Evolutionary conservation across 78 protist genomes (phyloP), one percentile per base, ranked within the genome.

Genomic region (Thecamonas trahens): DNA sequence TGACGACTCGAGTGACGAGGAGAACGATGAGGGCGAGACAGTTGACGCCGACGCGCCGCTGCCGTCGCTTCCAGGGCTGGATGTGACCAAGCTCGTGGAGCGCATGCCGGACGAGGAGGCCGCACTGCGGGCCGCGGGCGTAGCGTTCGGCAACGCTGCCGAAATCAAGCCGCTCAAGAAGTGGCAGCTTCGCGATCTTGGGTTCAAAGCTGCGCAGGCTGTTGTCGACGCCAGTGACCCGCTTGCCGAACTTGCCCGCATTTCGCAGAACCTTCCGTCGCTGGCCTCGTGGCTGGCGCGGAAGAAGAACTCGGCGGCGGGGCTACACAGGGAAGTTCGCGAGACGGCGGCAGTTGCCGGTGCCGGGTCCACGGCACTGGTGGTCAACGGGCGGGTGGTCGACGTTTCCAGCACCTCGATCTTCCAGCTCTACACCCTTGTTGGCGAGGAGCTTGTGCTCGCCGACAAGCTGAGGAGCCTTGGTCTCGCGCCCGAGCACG

Each of bases 111-210:
- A 11, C 47, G 22, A 42, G 11, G 47, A 42, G 22, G 47, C 6
- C 22, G 47, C 47, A 6, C 11, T 42, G 47, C 22, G 11, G 47
- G 47, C 6, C 22, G 22, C 11, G 47, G 47, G 11, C 22, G 47
- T 13, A 6, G 6, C 47, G 11, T 42, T 42, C 22, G 11, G 47
- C 47, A 42, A 42, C 6, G 47, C 6, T 6, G 47, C 6, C 22
- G 47, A 6, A 13, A 11, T 54, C 2, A 34, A 47, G 31, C 68
- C 67, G n/a, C 71, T 79, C 4, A 70, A 79, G 32, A 64, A 63
- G 8, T 79, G 84, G 84, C 74, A 79, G 44, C 8, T 79, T 17
- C 58, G 69, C 22, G 78, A 79, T 54, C 44, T 79, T 24, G 84
- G 84, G 34, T 29, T 79, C 37, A 75, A 79, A 62, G 40, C 79